Evolutionary conservation across 1,284 basidiomycete species (phyloP), one percentile per base, ranked within the genome.

Genomic region (Trametes sp.): DNA sequence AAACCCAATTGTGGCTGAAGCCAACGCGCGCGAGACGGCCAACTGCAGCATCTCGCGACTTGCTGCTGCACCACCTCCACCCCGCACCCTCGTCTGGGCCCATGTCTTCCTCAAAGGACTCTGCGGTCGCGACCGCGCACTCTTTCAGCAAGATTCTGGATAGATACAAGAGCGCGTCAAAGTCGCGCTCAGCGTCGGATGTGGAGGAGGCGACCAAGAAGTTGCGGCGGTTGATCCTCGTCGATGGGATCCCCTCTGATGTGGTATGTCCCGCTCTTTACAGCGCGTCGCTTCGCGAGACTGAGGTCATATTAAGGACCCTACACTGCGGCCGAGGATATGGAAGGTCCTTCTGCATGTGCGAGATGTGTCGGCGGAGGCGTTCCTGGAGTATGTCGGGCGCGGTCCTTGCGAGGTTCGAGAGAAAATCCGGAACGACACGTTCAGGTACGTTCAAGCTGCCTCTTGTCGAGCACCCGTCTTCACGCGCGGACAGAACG

Each of bases 331-430:
- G 36, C 90, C 92, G 42, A 82, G 90, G 57, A 89, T 95, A 80
- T 98, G 96, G 96, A 97, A 97, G 78, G 90, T 98, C 56, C 83
- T 98, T 42, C 81, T 98, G 44, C 86, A 89, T 52, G 89, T 97
- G 1, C 88, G 90, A 60, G 87, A 92, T 24, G 74, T 97, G 4
- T 84, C 91, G 29, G 85, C 89, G 9, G 87, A 92, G 49, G 87
- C 85, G 2, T 98, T 95, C 74, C 80, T 96, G 48, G 80, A 86
- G 70, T 95, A 93, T 76, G 93, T 96, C 23, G 85, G 88, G 35
- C 83, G 90, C 65, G 95, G 95, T 2, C 92, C 94, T 52, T 94
- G 92, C 66, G 86, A 91, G 69, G 94, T 96, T 54, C 84, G 93
- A 70, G 92, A 95, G 76, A 96, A 96, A 80, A 96, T 96, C 69